Evolutionary conservation across 139 green algal species (phyloP).

Genomic region (Chlorella sp.): DNA sequence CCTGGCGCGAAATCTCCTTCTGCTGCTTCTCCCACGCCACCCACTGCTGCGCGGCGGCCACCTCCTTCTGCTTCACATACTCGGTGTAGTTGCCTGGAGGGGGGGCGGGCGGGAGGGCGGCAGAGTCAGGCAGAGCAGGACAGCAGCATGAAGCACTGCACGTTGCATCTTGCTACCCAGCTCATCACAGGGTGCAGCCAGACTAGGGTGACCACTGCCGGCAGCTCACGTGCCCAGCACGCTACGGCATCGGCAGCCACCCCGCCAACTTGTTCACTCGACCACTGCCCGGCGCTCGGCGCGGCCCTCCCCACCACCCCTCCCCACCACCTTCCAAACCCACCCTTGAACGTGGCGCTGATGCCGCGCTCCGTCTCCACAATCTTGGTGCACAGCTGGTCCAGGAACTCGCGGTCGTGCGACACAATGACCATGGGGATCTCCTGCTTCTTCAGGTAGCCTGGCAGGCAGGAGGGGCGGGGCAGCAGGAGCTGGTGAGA

Average conservation of each 20-base stretch:
- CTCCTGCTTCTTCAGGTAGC: constrained; percentile 85
- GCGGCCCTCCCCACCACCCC: no score
- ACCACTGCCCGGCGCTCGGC: no score
- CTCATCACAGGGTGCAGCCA: no score
- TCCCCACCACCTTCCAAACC: neutral
- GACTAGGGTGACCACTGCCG: neutral
- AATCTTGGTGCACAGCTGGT: constrained; percentile 95
- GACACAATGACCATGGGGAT: constrained; percentile 97
- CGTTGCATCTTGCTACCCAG: no score
- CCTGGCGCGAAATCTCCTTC: constrained; percentile 92
- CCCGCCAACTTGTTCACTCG: no score
- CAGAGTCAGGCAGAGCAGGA: no score
- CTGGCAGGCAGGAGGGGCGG: neutral
- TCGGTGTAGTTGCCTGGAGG: constrained; percentile 63
- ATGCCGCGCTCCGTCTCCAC: constrained; percentile 96
- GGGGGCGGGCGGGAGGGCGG: neutral
- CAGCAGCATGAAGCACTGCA: no score
- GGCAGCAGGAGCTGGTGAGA: neutral
- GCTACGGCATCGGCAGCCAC: no score
- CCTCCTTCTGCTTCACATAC: constrained; percentile 63
- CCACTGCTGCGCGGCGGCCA: constrained; percentile 80
- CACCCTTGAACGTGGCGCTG: constrained; percentile 79
- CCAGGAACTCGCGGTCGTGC: constrained; percentile 98
- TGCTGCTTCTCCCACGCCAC: constrained; percentile 94
- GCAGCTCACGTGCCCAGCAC: no score